Evolutionary conservation across 2,329 filamentous ascomycete species (phyloP), one percentile per base, ranked within the genome.

Genomic region (Paecilomyces dactylethromorphus): DNA sequence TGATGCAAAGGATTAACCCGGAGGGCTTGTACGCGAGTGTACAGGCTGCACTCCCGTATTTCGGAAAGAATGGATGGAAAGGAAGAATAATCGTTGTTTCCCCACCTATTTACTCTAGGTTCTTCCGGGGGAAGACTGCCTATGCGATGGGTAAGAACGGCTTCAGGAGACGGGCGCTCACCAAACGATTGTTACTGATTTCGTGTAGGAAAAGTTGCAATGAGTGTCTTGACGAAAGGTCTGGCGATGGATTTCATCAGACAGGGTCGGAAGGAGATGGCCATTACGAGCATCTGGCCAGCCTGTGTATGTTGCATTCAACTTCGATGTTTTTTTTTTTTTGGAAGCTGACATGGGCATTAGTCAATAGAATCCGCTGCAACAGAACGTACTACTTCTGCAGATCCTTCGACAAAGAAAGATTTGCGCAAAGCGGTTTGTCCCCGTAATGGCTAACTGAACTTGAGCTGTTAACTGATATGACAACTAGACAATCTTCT

Each of bases 61-160:
- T 93, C 60, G 74, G 75, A 58, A 74, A 79, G 54, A 79, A 78
- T 60, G 76, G 67, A 0, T 82, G 79, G 75, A 80, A 77, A 26
- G 89, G 86, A 0, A 76, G 91, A 26, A 84, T 95, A 61, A 78
- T 95, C 53, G 88, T 94, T 57, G 88, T 95, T 57, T 89, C 86
- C 68, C 91, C 91, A 24, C 91, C 91, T 1, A 92, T 95, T 59
- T 95, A 95, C 74, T 89, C 85, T 62, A 82, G 91, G 31, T 95
- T 95, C 74, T 92, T 94, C 72, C 78, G 89, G 22, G 91, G 91
- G 11, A 95, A 95, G 81, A 90, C 90, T 1, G 90, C 88, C 13
- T 95, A 95, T 75, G 90, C 91, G 0, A 83, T 86, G 74, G 82
- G 81, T 62, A 63, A 64, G 69, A 64, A 29, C 3, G 26, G 7